Evolutionary conservation across 495 filamentous ascomycete genomes (phyloP).

Genomic region (Aspergillus affinis): DNA sequence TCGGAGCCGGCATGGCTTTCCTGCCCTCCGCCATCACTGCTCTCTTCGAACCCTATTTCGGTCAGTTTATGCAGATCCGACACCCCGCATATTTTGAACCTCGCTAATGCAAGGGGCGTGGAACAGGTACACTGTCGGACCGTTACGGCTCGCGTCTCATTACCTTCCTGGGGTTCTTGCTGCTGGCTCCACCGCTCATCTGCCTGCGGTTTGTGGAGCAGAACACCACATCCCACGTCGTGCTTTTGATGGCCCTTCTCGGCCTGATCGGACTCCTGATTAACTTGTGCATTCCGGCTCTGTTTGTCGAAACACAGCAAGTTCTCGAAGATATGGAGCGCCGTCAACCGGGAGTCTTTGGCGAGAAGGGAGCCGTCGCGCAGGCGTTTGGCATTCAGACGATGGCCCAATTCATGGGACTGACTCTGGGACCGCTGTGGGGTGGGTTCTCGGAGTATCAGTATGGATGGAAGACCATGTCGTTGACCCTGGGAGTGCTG

Average conservation of each 20-base stretch:
- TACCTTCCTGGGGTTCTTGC: constrained; percentile 59
- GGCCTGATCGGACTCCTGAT: constrained; percentile 27
- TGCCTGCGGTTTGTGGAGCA: constrained; percentile 62
- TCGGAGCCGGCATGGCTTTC: constrained; percentile 71
- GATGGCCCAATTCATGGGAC: constrained; percentile 55
- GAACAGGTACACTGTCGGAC: constrained; percentile 59
- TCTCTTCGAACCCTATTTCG: constrained; percentile 61
- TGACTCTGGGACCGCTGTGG: constrained; percentile 63
- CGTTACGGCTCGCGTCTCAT: constrained; percentile 58
- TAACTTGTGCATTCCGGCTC: constrained; percentile 29
- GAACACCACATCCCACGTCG: constrained; percentile 57
- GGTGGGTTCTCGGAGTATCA: constrained; percentile 59
- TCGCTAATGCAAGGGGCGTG: background rate
- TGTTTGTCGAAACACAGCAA: constrained; percentile 72
- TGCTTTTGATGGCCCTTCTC: constrained; percentile 48
- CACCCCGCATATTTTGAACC: background rate
- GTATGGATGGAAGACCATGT: constrained; percentile 60
- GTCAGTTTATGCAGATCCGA: constrained; percentile 9
- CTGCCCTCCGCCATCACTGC: constrained; percentile 65
- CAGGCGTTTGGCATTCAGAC: constrained; percentile 60
- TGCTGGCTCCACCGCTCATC: constrained; percentile 57
- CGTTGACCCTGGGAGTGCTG: constrained; percentile 31
- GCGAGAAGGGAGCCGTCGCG: constrained; percentile 52
- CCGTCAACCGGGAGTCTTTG: constrained; percentile 44
- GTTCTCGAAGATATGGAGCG: constrained; percentile 59